Evolutionary conservation across 2,329 filamentous ascomycete species (phyloP).

Genomic region (Cytospora mali): DNA sequence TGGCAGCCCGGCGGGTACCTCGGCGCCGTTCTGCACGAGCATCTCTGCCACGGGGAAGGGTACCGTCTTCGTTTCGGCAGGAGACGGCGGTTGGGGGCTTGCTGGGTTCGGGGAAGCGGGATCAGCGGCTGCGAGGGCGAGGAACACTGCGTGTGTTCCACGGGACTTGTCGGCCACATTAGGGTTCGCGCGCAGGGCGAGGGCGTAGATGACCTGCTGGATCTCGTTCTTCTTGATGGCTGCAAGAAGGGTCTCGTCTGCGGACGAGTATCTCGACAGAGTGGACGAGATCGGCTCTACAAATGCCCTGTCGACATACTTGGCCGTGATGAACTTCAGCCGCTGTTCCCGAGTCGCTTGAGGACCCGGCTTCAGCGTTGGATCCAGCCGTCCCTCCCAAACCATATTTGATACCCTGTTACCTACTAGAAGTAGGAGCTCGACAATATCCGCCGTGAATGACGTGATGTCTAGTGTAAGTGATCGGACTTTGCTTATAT

Average conservation of each 20-base stretch:
- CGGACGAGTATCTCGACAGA: constrained; percentile 72
- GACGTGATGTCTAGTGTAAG: constrained; percentile 94
- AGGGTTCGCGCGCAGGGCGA: constrained; percentile 83
- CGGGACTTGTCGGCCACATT: constrained; percentile 85
- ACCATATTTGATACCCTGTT: constrained; percentile 96
- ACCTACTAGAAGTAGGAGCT: constrained; percentile 86
- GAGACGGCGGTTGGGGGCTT: constrained; percentile 44
- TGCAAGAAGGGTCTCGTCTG: constrained; percentile 87
- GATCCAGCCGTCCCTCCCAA: constrained; percentile 87
- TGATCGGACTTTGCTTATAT: constrained; percentile 96
- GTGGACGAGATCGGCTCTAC: constrained; percentile 78
- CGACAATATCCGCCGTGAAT: constrained; percentile 96
- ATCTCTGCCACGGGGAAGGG: constrained; percentile 91
- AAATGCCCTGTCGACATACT: constrained; percentile 84
- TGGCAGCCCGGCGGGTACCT: constrained; percentile 74
- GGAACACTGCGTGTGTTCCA: constrained; percentile 84
- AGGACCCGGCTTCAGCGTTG: constrained; percentile 69
- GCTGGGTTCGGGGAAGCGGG: constrained; percentile 72
- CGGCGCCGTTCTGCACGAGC: constrained; percentile 89
- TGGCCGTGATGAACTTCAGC: constrained; percentile 91
- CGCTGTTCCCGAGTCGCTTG: constrained; percentile 86
- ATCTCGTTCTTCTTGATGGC: constrained; percentile 97
- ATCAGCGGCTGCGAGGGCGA: constrained; percentile 90
- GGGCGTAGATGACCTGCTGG: constrained; percentile 85
- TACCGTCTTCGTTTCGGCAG: constrained; percentile 53